Base-by-base conservation (phyloP, 306 rosid genomes). In the Castanea sativa region DNA sequence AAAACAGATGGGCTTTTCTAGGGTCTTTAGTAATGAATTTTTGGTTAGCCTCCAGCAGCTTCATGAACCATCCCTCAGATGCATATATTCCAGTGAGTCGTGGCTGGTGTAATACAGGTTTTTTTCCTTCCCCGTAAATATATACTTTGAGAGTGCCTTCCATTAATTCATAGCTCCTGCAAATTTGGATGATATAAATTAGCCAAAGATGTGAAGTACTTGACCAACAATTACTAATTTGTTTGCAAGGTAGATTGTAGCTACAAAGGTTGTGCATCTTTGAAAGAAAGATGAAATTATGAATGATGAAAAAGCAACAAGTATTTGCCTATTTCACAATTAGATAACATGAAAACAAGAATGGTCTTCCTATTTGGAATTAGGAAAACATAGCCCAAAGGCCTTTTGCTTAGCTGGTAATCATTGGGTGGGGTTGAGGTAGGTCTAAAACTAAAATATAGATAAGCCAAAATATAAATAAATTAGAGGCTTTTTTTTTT, bases 31-130 rank as follows among this genome's bases (percentile, higher is more conserved):
- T 90, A 45, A 89, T 90, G 71, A 93, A 93, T 55, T 79, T 87
- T 79, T 89, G 90, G 92, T 87, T 85, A 5, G 76, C 89, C 76
- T 93, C 96, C 84, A 95, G 81, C 61, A 73, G 87, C 88, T 87
- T 91, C 94, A 95, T 79, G 86, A 95, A 95, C 99, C 99, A 95
- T 73, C 98, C 99, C 86, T 95, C 99, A 2, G 99, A 93, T 80
- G 99, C 97, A 79, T 95, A 95, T 88, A 95, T 89, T 69, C 99
- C 92, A 33, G 74, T 93, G 38, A 95, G 83, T 45, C 90, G 76
- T 75, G 92, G 89, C 55, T 88, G 89, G 77, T 95, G 99, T 70
- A 95, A 88, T 78, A 95, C 89, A 19, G 96, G 97, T 33, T 78
- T 93, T 61, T 86, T 86, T 74, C 99, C 99, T 84, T 93, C 98